Evolutionary conservation across 2,329 filamentous ascomycete species (phyloP).

Genomic region (Sphaerulina vaccinii): DNA sequence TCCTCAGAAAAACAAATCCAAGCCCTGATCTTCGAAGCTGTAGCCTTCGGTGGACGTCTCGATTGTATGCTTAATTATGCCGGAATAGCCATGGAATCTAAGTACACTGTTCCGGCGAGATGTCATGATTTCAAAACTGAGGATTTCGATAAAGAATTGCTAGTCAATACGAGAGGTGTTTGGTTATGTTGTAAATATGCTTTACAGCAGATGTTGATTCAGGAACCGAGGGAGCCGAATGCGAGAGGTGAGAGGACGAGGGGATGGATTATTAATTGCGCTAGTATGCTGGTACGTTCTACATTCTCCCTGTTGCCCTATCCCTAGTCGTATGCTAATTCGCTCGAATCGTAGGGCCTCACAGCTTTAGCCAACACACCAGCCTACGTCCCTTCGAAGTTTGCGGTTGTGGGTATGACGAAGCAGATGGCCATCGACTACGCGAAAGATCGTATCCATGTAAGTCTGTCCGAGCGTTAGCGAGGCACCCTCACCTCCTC

Average conservation of each 20-base stretch:
- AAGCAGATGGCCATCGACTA: conserved; percentile 32
- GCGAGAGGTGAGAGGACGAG: conserved; percentile 40
- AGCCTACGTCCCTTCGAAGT: conserved; percentile 26
- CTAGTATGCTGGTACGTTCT: too few relatives aligned
- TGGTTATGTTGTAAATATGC: conserved; percentile 46
- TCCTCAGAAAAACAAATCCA: conserved; percentile 28
- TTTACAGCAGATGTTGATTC: conserved; percentile 41
- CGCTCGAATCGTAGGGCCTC: background rate
- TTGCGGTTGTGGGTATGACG: conserved; percentile 33
- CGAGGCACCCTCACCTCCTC: too few relatives aligned
- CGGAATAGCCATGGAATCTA: conserved; percentile 24
- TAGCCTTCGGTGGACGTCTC: conserved; percentile 29
- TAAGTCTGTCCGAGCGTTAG: too few relatives aligned
- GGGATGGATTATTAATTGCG: conserved; percentile 54
- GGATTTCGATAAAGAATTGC: conserved; percentile 28
- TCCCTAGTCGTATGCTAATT: background rate
- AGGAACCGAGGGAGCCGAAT: conserved; percentile 36
- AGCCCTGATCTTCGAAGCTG: conserved; percentile 25
- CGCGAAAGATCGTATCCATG: conserved; percentile 29
- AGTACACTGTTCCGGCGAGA: too few relatives aligned
- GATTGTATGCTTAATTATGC: conserved; percentile 33
- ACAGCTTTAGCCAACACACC: background rate
- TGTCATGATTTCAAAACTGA: conserved; percentile 14
- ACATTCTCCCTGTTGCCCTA: conserved; percentile 31
- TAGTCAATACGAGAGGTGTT: conserved; percentile 42